Base-by-base conservation (phyloP, 768 basidiomycete genomes). In the Leccinum pellstonianum region DNA sequence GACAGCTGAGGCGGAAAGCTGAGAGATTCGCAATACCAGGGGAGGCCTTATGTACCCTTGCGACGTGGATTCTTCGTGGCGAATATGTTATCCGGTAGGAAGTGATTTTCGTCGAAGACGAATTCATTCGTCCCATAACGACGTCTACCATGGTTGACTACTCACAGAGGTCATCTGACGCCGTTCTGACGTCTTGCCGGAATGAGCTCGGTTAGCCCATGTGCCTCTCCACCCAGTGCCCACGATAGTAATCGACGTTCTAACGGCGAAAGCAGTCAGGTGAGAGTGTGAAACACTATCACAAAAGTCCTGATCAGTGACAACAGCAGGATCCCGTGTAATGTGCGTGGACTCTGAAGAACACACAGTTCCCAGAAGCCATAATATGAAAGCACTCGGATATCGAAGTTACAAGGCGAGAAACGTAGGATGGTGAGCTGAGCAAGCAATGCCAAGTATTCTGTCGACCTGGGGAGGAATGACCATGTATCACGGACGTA, bases 31-130 rank as follows among this genome's bases (percentile, higher is more conserved):
- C 31, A 38, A 25, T 12, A 10, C 37, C 25, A 19, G 3, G 35
- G n/a, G 54, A 14, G 25, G 27, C 48, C 50, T 63, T 69, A 71
- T 63, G 48, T 55, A 54, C 29, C 23, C 56, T 31, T 9, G 48
- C 50, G 31, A 12, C n/a, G 25, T 15, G 49, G 48, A 10, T 17
- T 11, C 27, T 33, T 41, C 25, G 31, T 10, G 54, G 43, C 38
- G 51, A 67, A 70, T 61, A 54, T 59, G 54, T 50, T n/a, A 3
- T 3, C 51, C 21, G 11, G 33, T 41, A 35, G 35, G 58, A 52
- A 64, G 46, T 27, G 35, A 11, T 50, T 59, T 41, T 52, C 41
- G 21, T 41, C 17, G 38, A 41, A 41, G 52, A 41, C 8, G 41
- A 6, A 37, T 41, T 17, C 55, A n/a, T 55, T 15, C 10, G 23